A percentile compares a stretch with the other conserved stretches of the same genome.
Conservation (phyloP, 805 yeast genomes). For the Lachancea kluyveri region DNA sequence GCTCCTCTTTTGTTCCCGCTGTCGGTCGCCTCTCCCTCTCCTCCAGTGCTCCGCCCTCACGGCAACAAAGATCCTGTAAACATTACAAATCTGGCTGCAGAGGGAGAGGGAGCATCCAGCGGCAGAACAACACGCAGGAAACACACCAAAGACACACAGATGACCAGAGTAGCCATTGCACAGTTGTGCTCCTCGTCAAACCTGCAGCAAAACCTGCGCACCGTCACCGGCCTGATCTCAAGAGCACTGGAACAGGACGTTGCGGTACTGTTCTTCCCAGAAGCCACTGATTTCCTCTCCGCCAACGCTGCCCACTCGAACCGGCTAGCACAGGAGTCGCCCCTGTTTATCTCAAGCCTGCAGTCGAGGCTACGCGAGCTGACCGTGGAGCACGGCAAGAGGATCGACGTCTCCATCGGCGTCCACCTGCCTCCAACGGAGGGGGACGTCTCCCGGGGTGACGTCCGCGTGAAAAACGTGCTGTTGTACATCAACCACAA, state of each 20-base stretch:
- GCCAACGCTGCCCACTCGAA: conserved; percentile 60
- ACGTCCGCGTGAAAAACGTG: conserved; percentile 57
- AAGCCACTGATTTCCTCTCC: conserved; percentile 87
- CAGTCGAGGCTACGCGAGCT: conserved; percentile 41
- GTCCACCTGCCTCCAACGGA: conserved; percentile 70
- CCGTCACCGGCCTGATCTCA: conserved; percentile 54
- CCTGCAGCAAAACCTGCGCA: conserved; percentile 50
- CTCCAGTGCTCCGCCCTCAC: too few species aligned
- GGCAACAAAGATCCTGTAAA: too few species aligned
- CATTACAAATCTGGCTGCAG: too few species aligned
- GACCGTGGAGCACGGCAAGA: conserved; percentile 31
- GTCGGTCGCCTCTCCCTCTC: too few species aligned
- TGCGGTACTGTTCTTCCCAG: conserved; percentile 77
- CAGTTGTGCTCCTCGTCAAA: conserved; percentile 75
- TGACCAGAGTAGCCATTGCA: conserved; percentile 61
- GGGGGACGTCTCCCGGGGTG: conserved; percentile 13
- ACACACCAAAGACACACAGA: too few species aligned
- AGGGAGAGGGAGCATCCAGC: too few species aligned
- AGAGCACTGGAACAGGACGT: conserved; percentile 59
- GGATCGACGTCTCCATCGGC: conserved; percentile 72
- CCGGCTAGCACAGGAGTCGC: conserved; percentile 46
- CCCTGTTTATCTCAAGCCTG: conserved; percentile 37
- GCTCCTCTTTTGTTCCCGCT: too few species aligned
- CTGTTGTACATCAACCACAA: conserved; percentile 59
- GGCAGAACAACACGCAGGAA: too few species aligned